These are phyloP conservation scores for Seminavis robusta DNA, from an alignment of 108 stramenopile species.

Conservation along the genomic window DNA sequence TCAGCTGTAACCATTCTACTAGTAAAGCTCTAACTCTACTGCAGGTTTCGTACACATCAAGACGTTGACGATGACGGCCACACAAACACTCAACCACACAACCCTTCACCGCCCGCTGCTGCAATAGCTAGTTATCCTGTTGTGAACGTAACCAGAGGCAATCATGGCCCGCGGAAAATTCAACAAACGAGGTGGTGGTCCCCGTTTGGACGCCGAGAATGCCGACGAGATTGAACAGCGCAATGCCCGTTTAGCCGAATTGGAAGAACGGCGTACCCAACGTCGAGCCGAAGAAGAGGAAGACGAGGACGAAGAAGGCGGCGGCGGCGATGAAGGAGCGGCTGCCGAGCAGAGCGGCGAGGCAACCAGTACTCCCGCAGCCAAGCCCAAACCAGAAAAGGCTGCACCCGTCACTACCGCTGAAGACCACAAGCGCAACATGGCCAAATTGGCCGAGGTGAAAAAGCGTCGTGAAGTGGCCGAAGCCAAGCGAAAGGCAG, in stretches of 20 bases:
- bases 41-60: no score
- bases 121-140: no score
- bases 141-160: neutral
- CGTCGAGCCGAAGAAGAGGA: slow-evolving; percentile 77
- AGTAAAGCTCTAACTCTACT: no score
- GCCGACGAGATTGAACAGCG: slow-evolving; percentile 88
- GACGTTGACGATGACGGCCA: no score
- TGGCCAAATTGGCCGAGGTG: slow-evolving; percentile 82
- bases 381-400: slow-evolving; percentile 51
- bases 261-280: slow-evolving; percentile 66
- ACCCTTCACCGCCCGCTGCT: no score
- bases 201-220: slow-evolving; percentile 66
- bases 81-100: no score
- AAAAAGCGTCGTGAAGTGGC: slow-evolving; percentile 72
- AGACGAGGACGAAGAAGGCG: slow-evolving; percentile 42
- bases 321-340: slow-evolving; percentile 33
- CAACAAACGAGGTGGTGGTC: slow-evolving; percentile 81
- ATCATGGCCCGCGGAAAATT: slow-evolving; percentile 78
- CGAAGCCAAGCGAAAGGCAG: slow-evolving; percentile 37
- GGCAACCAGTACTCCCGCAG: slow-evolving; percentile 43
- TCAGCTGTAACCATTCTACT: no score
- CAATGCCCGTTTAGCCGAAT: slow-evolving; percentile 72
- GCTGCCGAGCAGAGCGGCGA: slow-evolving; percentile 41
- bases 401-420: slow-evolving; percentile 49
- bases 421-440: slow-evolving; percentile 82